Evolutionary conservation across 345 rosid genomes (phyloP), one percentile per base, ranked within the genome.

Genomic region (Erysimum cheiranthoides): DNA sequence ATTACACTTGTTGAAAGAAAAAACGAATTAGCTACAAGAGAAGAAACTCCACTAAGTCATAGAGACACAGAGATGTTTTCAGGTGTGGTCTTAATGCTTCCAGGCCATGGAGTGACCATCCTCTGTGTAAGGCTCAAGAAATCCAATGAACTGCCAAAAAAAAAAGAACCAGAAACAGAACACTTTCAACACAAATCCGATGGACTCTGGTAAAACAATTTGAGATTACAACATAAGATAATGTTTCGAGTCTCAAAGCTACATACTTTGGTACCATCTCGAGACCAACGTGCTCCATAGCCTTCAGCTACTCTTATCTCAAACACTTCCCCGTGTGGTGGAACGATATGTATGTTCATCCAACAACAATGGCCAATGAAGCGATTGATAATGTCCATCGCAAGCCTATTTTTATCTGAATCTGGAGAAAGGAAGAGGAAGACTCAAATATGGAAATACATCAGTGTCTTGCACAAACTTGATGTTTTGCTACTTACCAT

Each of bases 201-300:
- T 18, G 34, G 10, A 4, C 27, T 21, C 1, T 2, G 42, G 9
- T 72, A 31, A 58, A 66, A 42, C 28, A 14, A 40, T n/a, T 14
- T 16, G 11, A n/a, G 14, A 78, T 12, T 12, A 46, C 60, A 30
- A 73, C 7, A 57, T 18, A 38, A 43, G 50, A 27, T 32, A 21
- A 21, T 9, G 45, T 10, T 73, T 10, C 8, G 21, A 53, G 71
- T 31, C 36, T 42, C 21, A 38, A 58, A 51, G 35, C 30, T 27
- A 63, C 57, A 63, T 85, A 90, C 98, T 90, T 88, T 83, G 34
- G 81, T 75, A 65, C 96, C 92, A 81, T 90, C 93, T 60, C 46
- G 72, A 16, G 93, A 88, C 93, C 95, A 93, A 54, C 90, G 82
- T 39, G 89, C 95, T 61, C 93, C 95, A 50, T 86, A 90, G 47